A percentile compares a stretch with the other conserved stretches of the same genome.
Evolutionary conservation across 768 basidiomycete species (phyloP).

Genomic region (Termitomyces eurrhizus): DNA sequence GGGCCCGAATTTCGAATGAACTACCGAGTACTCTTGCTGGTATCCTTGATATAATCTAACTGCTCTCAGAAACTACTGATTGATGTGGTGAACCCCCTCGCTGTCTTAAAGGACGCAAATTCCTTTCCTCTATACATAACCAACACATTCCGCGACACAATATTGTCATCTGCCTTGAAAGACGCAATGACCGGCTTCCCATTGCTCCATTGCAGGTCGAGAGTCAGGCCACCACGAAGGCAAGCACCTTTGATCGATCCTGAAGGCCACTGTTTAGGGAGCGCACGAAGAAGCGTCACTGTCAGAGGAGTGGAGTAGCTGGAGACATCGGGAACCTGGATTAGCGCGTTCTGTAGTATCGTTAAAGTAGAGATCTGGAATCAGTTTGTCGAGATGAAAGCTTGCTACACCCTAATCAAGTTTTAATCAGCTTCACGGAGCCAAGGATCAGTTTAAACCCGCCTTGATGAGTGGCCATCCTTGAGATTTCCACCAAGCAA

Average conservation of each 20-base stretch:
- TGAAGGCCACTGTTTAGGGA: slow-evolving; percentile 57
- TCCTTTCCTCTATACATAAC: slow-evolving; percentile 17
- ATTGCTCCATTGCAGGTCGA: slow-evolving; percentile 49
- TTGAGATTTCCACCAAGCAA: slow-evolving; percentile 65
- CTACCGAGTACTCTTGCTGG: neutral
- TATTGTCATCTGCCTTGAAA: slow-evolving; percentile 13
- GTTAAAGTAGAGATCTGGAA: slow-evolving; percentile 61
- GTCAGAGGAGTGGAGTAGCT: slow-evolving; percentile 43
- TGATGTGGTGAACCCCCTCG: slow-evolving; percentile 9
- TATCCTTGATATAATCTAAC: neutral
- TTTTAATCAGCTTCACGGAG: neutral
- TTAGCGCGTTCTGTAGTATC: slow-evolving; percentile 61
- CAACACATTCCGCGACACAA: slow-evolving; percentile 16
- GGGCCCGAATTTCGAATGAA: neutral
- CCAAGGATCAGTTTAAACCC: neutral
- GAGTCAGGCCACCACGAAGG: slow-evolving; percentile 57
- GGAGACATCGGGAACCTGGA: slow-evolving; percentile 70
- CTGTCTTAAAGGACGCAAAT: slow-evolving; percentile 16
- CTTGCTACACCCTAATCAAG: slow-evolving; percentile 53
- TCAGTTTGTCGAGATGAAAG: slow-evolving; percentile 71
- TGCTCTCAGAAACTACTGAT: slow-evolving; percentile 9
- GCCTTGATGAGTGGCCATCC: slow-evolving; percentile 78
- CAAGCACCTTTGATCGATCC: slow-evolving; percentile 63
- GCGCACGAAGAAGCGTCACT: slow-evolving; percentile 60
- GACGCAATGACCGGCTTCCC: slow-evolving; percentile 12